phyloP scores from a whole-genome alignment of 495 filamentous ascomycete species.

The Cercophora sp. region DNA sequence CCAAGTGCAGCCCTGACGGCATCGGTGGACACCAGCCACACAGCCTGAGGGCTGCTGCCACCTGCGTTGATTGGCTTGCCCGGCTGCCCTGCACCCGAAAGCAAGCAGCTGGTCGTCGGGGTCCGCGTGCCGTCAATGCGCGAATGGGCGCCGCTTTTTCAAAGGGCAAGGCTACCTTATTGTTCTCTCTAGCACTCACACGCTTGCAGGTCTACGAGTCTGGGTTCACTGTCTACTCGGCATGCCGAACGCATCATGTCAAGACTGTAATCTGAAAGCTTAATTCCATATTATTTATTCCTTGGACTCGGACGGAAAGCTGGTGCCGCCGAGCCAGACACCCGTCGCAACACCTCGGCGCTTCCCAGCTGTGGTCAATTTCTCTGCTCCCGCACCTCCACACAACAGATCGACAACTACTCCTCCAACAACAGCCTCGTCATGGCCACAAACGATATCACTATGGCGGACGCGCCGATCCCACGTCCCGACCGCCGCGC shows the following conservation, averaged over 20 bases:
- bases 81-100: not conserved
- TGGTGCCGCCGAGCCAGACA: too few species aligned
- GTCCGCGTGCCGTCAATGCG: not conserved
- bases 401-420: not conserved
- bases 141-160: conserved; percentile 6
- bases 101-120: conserved; percentile 3
- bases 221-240: too few species aligned
- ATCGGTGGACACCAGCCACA: not conserved
- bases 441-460: conserved; percentile 32
- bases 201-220: too few species aligned
- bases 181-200: not conserved
- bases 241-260: too few species aligned
- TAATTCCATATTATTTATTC: too few species aligned
- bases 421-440: conserved; percentile 3
- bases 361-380: too few species aligned
- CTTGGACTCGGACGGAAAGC: too few species aligned
- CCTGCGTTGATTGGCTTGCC: too few species aligned
- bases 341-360: too few species aligned
- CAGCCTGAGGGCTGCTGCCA: not conserved
- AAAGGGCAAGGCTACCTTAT: not conserved
- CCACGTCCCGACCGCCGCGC: conserved; percentile 24
- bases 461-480: conserved; percentile 23
- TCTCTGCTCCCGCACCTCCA: conserved; percentile 6
- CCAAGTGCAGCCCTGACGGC: too few species aligned
- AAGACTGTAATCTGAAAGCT: too few species aligned